Percentiles rank a stretch among this genome's conserved stretches.
Evolutionary conservation across 1,284 basidiomycete species (phyloP).

Genomic region (Apiotrichum veenhuisii): DNA sequence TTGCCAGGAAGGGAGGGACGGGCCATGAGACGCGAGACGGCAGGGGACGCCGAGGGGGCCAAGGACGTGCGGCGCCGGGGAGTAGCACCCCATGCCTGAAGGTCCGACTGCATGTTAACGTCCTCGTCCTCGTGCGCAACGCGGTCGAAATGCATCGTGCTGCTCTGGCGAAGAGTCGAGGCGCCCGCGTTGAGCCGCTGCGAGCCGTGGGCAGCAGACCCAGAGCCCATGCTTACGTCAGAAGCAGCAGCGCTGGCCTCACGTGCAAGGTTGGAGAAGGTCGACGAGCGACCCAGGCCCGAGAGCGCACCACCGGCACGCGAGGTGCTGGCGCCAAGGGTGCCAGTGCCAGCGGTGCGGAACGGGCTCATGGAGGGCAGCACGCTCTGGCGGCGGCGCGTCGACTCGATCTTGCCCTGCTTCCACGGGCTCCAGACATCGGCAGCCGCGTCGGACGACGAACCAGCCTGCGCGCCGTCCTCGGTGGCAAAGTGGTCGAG

Average conservation of each 20-base stretch:
- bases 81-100: background rate
- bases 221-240: slow-evolving; percentile 29
- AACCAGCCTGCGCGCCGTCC: slow-evolving; percentile 8
- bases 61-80: background rate
- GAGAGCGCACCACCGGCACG: slow-evolving; percentile 22
- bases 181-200: background rate
- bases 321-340: slow-evolving; percentile 1
- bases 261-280: slow-evolving; percentile 23
- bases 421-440: slow-evolving; percentile 40
- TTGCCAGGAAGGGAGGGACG: background rate
- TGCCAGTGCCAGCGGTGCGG: slow-evolving; percentile 23
- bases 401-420: slow-evolving; percentile 16
- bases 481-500: slow-evolving; percentile 25
- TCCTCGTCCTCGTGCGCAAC: slow-evolving; percentile 20
- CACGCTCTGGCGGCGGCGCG: slow-evolving; percentile 8
- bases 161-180: slow-evolving; percentile 2
- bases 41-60: background rate
- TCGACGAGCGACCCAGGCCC: slow-evolving; percentile 25
- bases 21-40: slow-evolving; percentile 3
- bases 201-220: background rate
- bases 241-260: slow-evolving; percentile 23
- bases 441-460: too few species aligned
- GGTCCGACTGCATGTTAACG: slow-evolving; percentile 6
- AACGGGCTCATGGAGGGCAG: slow-evolving; percentile 34
- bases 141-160: slow-evolving; percentile 11